phyloP scores from a whole-genome alignment of 495 filamentous ascomycete genomes.

The Hyphodiscus hymeniophilus region DNA sequence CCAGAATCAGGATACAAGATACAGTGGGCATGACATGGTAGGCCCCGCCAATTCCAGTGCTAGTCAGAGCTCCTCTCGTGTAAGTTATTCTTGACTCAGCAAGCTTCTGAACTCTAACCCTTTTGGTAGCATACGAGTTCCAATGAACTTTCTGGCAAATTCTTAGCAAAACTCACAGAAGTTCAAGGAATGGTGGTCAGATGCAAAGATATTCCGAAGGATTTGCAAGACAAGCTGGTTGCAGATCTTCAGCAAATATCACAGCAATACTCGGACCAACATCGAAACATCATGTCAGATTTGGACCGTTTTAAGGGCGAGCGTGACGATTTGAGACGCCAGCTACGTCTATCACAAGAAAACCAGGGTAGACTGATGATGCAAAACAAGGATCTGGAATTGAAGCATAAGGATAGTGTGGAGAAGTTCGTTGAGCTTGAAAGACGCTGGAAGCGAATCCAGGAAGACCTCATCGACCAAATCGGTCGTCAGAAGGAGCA shows the following conservation, averaged over 20 bases:
- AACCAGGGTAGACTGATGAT: constrained; percentile 1
- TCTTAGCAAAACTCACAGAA: neutral
- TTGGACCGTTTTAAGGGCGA: constrained; percentile 5
- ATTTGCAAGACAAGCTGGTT: constrained; percentile 1
- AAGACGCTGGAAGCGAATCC: neutral
- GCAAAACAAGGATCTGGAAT: constrained; percentile 11
- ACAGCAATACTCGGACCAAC: constrained; percentile 10
- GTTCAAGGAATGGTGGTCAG: neutral
- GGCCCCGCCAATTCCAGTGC: too few relatives aligned
- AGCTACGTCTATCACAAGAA: neutral
- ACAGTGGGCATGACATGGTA: too few relatives aligned
- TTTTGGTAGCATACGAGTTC: constrained; percentile 31
- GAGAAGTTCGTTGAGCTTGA: constrained; percentile 3
- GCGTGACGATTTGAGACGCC: neutral
- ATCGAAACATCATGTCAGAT: constrained; percentile 5
- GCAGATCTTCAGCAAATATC: constrained; percentile 5
- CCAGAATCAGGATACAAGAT: too few relatives aligned
- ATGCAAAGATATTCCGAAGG: neutral
- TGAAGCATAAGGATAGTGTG: neutral
- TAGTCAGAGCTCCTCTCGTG: neutral
- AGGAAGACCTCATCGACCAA: constrained; percentile 3
- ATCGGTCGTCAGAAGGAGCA: constrained; percentile 18
- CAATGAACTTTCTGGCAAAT: constrained; percentile 12
- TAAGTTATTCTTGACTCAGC: neutral
- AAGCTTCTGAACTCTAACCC: too few relatives aligned